Evolutionary conservation across 257 asterid genomes (phyloP), one percentile per base, ranked within the genome.

Genomic region (Anisodus acutangulus): DNA sequence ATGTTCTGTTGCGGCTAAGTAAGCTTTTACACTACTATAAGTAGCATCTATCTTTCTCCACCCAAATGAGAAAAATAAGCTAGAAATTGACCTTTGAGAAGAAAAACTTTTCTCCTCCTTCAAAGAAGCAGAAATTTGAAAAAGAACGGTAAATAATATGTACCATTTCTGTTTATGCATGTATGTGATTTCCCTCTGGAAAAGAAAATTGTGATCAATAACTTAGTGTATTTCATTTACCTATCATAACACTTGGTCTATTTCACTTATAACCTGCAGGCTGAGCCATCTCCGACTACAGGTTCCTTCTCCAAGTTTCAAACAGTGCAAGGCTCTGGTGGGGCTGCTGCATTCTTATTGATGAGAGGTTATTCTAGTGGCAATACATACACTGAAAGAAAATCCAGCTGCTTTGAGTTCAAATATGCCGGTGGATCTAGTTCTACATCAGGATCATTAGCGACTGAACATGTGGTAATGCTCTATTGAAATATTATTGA

Each of bases 221-320:
- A 76, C 64, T 22, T 51, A 26, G 81, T 4, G 10, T 76, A 53
- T 76, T 76, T 51, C 81, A 76, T 76, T 76, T 53, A 76, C 64
- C 47, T 76, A n/a, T 71, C 79, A 43, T 43, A 71, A 71, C 58
- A n/a, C 79, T 71, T 10, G n/a, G 79, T 45, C 58, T 45, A 45
- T 43, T 71, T 71, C 39, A 17, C 79, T 69, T 45, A 51, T 51
- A 76, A 76, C 64, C 49, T 76, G 81, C 94, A 96, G 99, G 97
- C 95, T 79, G 99, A 96, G 90, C 98, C 98, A 85, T 96, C 99
- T 89, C 99, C 99, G 76, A 96, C 99, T 69, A 96, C 98, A 19
- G 99, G 99, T 53, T 93, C 98, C 80, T 89, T 94, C 90, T 96
- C 91, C 88, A 90, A 90, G 85, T 86, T 91, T 84, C 95, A 91